These are phyloP conservation scores for Boeremia exigua DNA, from an alignment of 2,329 filamentous ascomycete genomes.

Conservation along the genomic window DNA sequence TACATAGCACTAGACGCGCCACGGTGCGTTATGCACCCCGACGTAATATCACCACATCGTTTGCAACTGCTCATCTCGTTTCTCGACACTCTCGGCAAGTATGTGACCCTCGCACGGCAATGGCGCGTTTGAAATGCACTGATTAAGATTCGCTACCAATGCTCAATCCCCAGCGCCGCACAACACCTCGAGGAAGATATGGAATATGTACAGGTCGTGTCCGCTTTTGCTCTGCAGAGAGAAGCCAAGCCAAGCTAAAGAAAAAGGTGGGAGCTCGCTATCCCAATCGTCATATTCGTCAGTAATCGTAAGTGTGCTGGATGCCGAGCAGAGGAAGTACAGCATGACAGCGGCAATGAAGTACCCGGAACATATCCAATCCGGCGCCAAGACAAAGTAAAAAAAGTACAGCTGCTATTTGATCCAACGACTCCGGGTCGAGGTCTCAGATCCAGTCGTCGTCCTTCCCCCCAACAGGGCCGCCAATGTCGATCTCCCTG, in stretches of 20 bases:
- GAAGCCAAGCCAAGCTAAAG: neutral
- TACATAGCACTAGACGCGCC: neutral
- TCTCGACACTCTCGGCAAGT: neutral
- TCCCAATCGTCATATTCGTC: slow-evolving; percentile 20
- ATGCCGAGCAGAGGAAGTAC: neutral
- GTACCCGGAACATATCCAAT: neutral
- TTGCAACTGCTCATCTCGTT: neutral
- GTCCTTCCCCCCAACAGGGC: slow-evolving; percentile 24
- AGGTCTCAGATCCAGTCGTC: slow-evolving; percentile 43
- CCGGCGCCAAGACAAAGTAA: slow-evolving; percentile 1
- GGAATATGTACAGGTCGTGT: slow-evolving; percentile 20
- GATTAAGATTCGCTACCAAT: slow-evolving; percentile 15
- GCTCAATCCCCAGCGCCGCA: neutral
- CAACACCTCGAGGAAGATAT: slow-evolving; percentile 12
- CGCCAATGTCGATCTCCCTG: slow-evolving; percentile 33
- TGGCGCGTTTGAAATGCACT: neutral
- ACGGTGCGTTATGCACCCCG: too few relatives aligned
- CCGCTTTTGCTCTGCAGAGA: neutral
- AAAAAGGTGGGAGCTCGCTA: slow-evolving; percentile 5
- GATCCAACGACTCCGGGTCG: neutral
- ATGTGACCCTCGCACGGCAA: too few relatives aligned
- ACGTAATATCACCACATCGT: too few relatives aligned
- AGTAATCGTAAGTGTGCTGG: slow-evolving; percentile 8
- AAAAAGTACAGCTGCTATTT: neutral
- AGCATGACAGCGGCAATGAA: neutral